Evolutionary conservation across 805 yeast species (phyloP).

Genomic region (Ogataea glucozyma): DNA sequence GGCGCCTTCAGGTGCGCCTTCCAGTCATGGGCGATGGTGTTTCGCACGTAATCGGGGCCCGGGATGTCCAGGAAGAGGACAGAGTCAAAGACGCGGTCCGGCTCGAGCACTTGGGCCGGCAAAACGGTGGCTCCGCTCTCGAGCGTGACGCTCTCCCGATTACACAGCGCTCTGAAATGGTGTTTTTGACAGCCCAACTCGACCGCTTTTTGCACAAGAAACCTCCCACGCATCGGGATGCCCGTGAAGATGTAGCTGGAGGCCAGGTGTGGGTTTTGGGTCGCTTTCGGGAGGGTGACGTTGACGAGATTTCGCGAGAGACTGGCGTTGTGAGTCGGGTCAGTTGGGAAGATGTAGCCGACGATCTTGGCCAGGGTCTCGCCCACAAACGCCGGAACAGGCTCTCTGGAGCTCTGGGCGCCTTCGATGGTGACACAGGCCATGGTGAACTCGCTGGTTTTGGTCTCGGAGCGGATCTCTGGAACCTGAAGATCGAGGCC

Average conservation of each 20-base stretch:
- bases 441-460: slow-evolving; percentile 20
- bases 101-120: slow-evolving; percentile 74
- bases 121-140: slow-evolving; percentile 57
- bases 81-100: slow-evolving; percentile 56
- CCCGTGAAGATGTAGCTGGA: slow-evolving; percentile 71
- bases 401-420: too few relatives aligned
- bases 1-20: slow-evolving; percentile 12
- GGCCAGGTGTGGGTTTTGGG: slow-evolving; percentile 39
- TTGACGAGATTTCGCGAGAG: slow-evolving; percentile 21
- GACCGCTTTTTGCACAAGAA: slow-evolving; percentile 63
- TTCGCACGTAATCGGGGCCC: slow-evolving; percentile 42
- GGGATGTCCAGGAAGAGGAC: slow-evolving; percentile 78
- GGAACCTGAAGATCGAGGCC: slow-evolving; percentile 51
- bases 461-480: slow-evolving; percentile 14
- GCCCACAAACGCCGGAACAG: too few relatives aligned
- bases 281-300: slow-evolving; percentile 26
- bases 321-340: slow-evolving; percentile 4
- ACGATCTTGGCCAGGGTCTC: slow-evolving; percentile 22
- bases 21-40: slow-evolving; percentile 32
- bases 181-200: slow-evolving; percentile 69
- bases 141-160: slow-evolving; percentile 57
- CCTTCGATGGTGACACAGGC: slow-evolving; percentile 25
- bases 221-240: slow-evolving; percentile 73
- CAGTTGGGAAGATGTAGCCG: slow-evolving; percentile 30
- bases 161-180: slow-evolving; percentile 56